Conservation (phyloP, 139 green algal genomes). For the Chlorella sorokiniana region DNA sequence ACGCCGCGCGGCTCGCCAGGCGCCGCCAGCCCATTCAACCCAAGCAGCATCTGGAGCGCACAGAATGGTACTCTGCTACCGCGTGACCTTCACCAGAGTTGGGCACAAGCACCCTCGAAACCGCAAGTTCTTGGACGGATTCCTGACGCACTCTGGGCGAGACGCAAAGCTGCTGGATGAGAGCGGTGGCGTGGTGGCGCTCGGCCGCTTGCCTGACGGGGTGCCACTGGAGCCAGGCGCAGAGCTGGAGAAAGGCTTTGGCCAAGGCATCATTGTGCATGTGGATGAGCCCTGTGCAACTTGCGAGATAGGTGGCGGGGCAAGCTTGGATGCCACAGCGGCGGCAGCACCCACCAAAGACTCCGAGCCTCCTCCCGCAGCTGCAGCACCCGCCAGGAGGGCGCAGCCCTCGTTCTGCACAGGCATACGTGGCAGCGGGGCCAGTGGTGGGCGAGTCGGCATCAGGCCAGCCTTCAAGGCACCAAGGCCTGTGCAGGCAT, state of each 20-base stretch:
- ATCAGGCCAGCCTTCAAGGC: slow-evolving; percentile 2
- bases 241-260: slow-evolving; percentile 1
- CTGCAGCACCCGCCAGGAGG: neutral
- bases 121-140: slow-evolving; percentile 38
- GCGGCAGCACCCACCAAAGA: neutral
- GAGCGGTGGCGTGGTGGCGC: neutral
- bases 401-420: neutral
- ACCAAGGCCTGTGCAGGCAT: no score
- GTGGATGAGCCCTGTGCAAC: slow-evolving; percentile 5
- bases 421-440: neutral
- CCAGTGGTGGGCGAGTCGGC: neutral
- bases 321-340: neutral
- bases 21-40: neutral
- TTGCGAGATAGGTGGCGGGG: neutral
- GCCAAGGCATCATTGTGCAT: neutral
- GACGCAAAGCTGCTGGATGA: slow-evolving; percentile 16
- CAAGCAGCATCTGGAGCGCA: neutral
- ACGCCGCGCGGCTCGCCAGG: no score
- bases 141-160: slow-evolving; percentile 1
- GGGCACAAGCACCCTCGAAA: slow-evolving; percentile 44
- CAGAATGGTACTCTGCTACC: neutral
- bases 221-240: neutral
- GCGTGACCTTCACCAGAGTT: slow-evolving; percentile 37
- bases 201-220: neutral
- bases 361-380: neutral